A percentile compares a stretch with the other conserved stretches of the same genome.
phyloP scores from a whole-genome alignment of 345 rosid genomes.

The Rhizophora apiculata region DNA sequence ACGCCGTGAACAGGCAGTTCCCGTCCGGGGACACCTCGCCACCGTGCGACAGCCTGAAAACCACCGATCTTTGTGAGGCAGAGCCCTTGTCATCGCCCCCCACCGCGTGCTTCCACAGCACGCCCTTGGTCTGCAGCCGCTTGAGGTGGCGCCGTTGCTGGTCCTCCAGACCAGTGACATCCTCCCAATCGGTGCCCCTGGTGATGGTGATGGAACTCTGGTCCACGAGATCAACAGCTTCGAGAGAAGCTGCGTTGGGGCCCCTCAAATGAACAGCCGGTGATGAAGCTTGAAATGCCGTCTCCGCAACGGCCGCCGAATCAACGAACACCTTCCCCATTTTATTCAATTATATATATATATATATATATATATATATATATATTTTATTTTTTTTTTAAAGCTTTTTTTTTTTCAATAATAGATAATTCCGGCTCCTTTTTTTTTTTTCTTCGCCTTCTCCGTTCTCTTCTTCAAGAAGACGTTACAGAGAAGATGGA shows the following conservation, averaged over 20 bases:
- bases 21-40: slow-evolving; percentile 96
- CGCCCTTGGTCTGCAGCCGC: slow-evolving; percentile 73
- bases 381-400: neutral
- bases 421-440: too few relatives aligned
- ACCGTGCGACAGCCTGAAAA: slow-evolving; percentile 79
- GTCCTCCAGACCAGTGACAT: slow-evolving; percentile 82
- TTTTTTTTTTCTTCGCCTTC: neutral
- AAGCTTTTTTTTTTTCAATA: too few relatives aligned
- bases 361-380: too few relatives aligned
- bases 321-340: slow-evolving; percentile 91
- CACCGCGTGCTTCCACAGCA: slow-evolving; percentile 80
- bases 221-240: slow-evolving; percentile 54
- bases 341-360: slow-evolving; percentile 2
- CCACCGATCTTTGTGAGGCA: slow-evolving; percentile 38
- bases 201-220: slow-evolving; percentile 7
- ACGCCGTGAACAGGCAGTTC: slow-evolving; percentile 95
- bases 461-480: slow-evolving; percentile 17
- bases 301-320: slow-evolving; percentile 45
- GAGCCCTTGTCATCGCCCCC: slow-evolving; percentile 26
- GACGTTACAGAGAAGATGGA: slow-evolving; percentile 9
- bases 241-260: slow-evolving; percentile 27
- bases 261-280: slow-evolving; percentile 60
- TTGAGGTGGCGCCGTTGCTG: slow-evolving; percentile 75
- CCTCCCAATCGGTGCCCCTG: slow-evolving; percentile 54
- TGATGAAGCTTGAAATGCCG: slow-evolving; percentile 58